Evolutionary conservation across 1,284 basidiomycete genomes (phyloP), one percentile per base, ranked within the genome.

Genomic region (Cutaneotrichosporon sp.): DNA sequence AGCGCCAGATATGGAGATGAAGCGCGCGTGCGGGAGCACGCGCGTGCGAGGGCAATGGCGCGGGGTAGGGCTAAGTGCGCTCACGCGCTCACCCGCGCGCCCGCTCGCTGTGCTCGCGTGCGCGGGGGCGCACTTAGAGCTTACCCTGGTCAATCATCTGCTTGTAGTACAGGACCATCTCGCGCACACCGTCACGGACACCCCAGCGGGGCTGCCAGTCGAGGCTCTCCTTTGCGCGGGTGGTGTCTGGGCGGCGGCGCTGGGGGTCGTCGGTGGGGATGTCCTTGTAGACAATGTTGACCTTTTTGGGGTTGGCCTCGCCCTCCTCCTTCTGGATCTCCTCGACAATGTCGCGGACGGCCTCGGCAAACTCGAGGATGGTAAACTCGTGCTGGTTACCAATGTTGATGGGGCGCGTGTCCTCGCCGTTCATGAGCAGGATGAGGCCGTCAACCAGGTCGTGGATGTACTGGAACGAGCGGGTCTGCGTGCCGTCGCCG

Each of bases 181-280:
- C 58, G 40, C 49, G 45, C 36, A 73, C 69, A 65, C 72, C 72
- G 56, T 68, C 65, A 60, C 64, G 62, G 60, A 76, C 73, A 53
- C 58, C 63, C 68, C 91, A 97, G 66, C 84, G 80, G n/a, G 93
- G 91, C 69, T 93, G 83, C 94, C 94, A 98, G 26, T 81, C 78
- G 41, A 98, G 80, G n/a, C 80, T 74, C 70, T 87, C 80, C 75
- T 88, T 90, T 51, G 94, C 94, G 46, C 91, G 81, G 26, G 87
- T 85, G 36, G 90, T 97, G 73, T 97, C 93, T 41, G 94, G 89
- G 59, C 89, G 82, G 66, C 94, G 82, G 76, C 88, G 86, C 77
- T 93, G 90, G 26, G 94, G 94, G 76, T 98, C 94, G 69, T 98
- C 94, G 53, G 82, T 84, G 47, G 90, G 90, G 73, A 92, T 87